phyloP scores from a whole-genome alignment of 1,139 yeast genomes.

The Lodderomyces orthopsilosis region DNA sequence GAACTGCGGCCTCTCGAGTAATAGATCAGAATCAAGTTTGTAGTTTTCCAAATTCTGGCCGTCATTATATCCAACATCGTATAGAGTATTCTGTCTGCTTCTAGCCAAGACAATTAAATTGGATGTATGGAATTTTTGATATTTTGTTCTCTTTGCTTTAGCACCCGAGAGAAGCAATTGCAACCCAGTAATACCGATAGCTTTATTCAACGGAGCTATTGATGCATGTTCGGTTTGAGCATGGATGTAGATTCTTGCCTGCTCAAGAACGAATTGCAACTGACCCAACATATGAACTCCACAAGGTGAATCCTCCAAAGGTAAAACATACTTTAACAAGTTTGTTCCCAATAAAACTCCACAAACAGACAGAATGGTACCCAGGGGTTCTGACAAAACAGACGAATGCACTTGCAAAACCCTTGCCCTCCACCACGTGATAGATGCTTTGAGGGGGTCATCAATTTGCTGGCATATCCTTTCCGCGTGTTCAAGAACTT shows the following conservation, averaged over 20 bases:
- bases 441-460: constrained; percentile 42
- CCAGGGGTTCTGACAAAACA: constrained; percentile 56
- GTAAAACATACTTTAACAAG: constrained; percentile 22
- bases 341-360: constrained; percentile 34
- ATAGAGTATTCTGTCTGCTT: constrained; percentile 36
- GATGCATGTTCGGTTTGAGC: constrained; percentile 60
- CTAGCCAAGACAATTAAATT: constrained; percentile 79
- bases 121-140: constrained; percentile 67
- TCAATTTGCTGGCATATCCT: constrained; percentile 17
- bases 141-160: constrained; percentile 83
- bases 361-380: constrained; percentile 41
- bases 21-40: constrained; percentile 70
- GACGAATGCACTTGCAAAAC: constrained; percentile 62
- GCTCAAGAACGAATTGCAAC: constrained; percentile 58
- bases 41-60: constrained; percentile 48
- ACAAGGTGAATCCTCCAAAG: constrained; percentile 15
- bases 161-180: constrained; percentile 78
- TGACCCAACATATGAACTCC: constrained; percentile 35
- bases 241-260: constrained; percentile 59
- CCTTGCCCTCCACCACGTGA: constrained; percentile 74
- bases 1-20: constrained; percentile 71
- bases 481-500: neutral
- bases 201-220: constrained; percentile 51
- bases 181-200: constrained; percentile 56
- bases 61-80: constrained; percentile 14